Percentiles rank a stretch among this genome's conserved stretches.
These are phyloP conservation scores for Aspergillus diversus DNA, from an alignment of 495 filamentous ascomycete genomes.

Conservation along the genomic window DNA sequence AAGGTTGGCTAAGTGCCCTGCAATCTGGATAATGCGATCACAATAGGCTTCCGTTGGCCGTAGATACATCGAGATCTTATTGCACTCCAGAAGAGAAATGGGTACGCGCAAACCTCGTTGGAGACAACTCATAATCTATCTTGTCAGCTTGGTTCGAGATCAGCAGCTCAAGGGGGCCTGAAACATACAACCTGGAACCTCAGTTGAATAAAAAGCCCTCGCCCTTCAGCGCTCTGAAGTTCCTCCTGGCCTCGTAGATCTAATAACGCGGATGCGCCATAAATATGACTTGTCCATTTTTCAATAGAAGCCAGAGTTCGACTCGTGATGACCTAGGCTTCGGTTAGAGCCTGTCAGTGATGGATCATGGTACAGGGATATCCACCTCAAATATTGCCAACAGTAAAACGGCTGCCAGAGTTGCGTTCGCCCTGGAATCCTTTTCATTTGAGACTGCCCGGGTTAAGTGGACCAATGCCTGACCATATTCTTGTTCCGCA, in stretches of 20 bases:
- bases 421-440: constrained; percentile 62
- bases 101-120: constrained; percentile 45
- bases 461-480: constrained; percentile 53
- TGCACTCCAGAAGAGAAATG: constrained; percentile 37
- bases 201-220: constrained; percentile 61
- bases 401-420: constrained; percentile 63
- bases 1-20: constrained; percentile 48
- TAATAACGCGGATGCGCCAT: constrained; percentile 60
- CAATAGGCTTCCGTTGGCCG: constrained; percentile 40
- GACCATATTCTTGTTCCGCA: constrained; percentile 52
- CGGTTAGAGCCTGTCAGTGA: constrained; percentile 3
- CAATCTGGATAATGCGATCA: constrained; percentile 41
- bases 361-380: neutral
- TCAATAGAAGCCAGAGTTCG: constrained; percentile 46
- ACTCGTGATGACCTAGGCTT: constrained; percentile 52
- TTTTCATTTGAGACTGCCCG: constrained; percentile 54
- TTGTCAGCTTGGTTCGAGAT: neutral
- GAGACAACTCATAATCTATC: constrained; percentile 45
- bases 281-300: constrained; percentile 64
- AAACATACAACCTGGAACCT: constrained; percentile 51
- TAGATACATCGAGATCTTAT: constrained; percentile 38
- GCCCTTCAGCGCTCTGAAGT: constrained; percentile 55
- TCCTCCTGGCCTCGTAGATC: constrained; percentile 60
- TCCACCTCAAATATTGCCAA: constrained; percentile 55
- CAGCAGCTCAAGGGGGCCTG: too few relatives aligned